phyloP scores from a whole-genome alignment of 2,329 filamentous ascomycete genomes.

The Penicillium hordei region DNA sequence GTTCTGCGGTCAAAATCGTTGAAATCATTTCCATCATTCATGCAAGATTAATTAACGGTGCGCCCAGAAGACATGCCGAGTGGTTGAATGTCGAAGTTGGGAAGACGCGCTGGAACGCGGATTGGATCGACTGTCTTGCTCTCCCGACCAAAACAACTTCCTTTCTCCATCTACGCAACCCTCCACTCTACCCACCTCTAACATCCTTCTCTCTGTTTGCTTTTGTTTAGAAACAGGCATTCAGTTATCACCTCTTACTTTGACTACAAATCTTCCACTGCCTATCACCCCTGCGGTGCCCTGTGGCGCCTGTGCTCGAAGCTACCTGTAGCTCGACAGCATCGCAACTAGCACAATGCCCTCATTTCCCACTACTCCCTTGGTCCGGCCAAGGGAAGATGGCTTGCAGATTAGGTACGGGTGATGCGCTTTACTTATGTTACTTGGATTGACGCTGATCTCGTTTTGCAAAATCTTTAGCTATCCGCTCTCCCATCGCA shows the following conservation, averaged over 20 bases:
- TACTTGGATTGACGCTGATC: slow-evolving; percentile 7
- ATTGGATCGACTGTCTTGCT: slow-evolving; percentile 20
- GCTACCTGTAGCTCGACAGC: slow-evolving; percentile 9
- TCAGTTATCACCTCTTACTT: background rate
- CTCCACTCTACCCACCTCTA: slow-evolving; percentile 12
- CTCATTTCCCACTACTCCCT: slow-evolving; percentile 37
- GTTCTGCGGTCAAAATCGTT: slow-evolving; percentile 24
- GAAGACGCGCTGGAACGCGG: slow-evolving; percentile 34
- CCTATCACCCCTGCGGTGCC: slow-evolving; percentile 13
- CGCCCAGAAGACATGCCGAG: slow-evolving; percentile 13
- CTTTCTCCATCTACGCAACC: slow-evolving; percentile 20
- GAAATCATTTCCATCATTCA: slow-evolving; percentile 32
- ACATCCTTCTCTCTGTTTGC: background rate
- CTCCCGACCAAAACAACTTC: slow-evolving; percentile 29
- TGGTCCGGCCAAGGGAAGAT: slow-evolving; percentile 41
- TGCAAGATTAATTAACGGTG: slow-evolving; percentile 4
- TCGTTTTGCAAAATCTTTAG: slow-evolving; percentile 37
- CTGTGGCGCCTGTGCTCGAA: slow-evolving; percentile 19
- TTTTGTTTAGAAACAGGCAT: background rate
- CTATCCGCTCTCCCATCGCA: slow-evolving; percentile 60
- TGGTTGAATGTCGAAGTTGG: slow-evolving; percentile 18
- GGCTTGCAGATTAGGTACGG: slow-evolving; percentile 46
- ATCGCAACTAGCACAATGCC: slow-evolving; percentile 31
- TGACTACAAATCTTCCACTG: background rate
- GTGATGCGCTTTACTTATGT: background rate